A percentile compares a stretch with the other conserved stretches of the same genome.
Conservation (phyloP, 176 grass and related monocot genomes). For the Triticum timopheevii region DNA sequence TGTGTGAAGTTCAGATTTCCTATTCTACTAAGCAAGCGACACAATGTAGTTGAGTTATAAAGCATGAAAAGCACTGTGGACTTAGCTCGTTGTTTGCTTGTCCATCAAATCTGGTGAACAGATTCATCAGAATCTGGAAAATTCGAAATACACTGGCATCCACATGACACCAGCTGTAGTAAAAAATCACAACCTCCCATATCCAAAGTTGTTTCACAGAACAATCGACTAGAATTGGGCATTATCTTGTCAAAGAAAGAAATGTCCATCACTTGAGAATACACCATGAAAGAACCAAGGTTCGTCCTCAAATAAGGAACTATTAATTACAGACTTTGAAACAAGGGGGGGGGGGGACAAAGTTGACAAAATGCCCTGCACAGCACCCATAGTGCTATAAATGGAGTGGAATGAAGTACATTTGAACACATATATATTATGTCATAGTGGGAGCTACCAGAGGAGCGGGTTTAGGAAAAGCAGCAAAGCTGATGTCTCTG, state of each 20-base stretch:
- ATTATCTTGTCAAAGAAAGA: conserved; percentile 32
- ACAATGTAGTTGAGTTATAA: not conserved
- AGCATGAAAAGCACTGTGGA: not conserved
- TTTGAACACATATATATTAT: conserved; percentile 37
- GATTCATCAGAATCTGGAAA: conserved; percentile 24
- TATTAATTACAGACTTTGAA: conserved; percentile 54
- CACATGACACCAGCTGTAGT: conserved; percentile 2
- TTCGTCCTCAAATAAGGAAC: conserved; percentile 30
- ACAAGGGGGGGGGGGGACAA: not conserved
- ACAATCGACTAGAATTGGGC: conserved; percentile 26
- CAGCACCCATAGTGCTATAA: conserved; percentile 37
- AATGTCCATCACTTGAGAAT: conserved; percentile 33
- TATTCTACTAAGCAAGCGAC: not conserved
- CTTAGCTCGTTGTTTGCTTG: not conserved
- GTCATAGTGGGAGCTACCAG: conserved; percentile 62
- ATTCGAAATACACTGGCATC: not conserved
- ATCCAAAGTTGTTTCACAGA: not conserved
- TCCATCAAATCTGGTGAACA: not conserved
- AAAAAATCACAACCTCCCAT: not conserved
- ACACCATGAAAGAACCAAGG: conserved; percentile 38
- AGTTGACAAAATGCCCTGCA: conserved; percentile 43
- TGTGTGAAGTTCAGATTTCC: not conserved
- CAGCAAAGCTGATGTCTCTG: conserved; percentile 47
- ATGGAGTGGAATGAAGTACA: conserved; percentile 20
- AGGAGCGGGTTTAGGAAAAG: conserved; percentile 53